Base-by-base conservation (phyloP, 2,329 filamentous ascomycete species). In the Phialophora chinensis region DNA sequence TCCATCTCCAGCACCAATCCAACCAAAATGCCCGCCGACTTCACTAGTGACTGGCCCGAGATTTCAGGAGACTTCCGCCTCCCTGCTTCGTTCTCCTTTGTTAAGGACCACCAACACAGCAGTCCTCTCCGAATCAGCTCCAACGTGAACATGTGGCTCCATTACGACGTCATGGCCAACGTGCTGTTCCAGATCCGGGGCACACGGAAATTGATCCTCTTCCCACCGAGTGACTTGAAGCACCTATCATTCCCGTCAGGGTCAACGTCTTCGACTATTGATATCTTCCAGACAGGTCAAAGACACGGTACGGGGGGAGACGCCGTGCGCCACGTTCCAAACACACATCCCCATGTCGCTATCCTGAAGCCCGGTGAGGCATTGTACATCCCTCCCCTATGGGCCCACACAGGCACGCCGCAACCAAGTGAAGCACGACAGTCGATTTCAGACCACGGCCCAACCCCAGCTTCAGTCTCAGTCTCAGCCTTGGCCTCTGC, bases 141-240 rank as follows among this genome's bases (percentile, higher is more conserved):
- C 0, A 87, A 87, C 1, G 90, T 94, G 11, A 90, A 88, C 49
- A 91, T 97, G 86, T 97, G 93, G 93, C 82, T 96, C 35, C 92
- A 96, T 77, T 96, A 95, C 80, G 91, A 96, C 78, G 88, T 90
- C 17, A 93, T 96, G 85, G 91, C 92, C 58, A 97, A 96, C 73
- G 83, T 96, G 3, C 89, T 95, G 67, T 92, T 89, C 73, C 93
- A 97, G 75, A 84, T 96, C 60, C 79, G 81, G 44, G 92, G 93
- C 4, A 84, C 85, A 0, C 96, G 95, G 75, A 85, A 86, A 31
- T 83, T 96, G 65, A 78, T 92, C 4, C 83, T 97, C 1, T 97
- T 92, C 75, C 92, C 91, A 0, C 93, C 93, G 0, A 81, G 83
- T 1, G 92, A 96, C 73, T 87, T 95, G 20, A 82, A 83, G 23